Base-by-base conservation (phyloP, 169 alveolate species). In the Cryptosporidium felis region DNA sequence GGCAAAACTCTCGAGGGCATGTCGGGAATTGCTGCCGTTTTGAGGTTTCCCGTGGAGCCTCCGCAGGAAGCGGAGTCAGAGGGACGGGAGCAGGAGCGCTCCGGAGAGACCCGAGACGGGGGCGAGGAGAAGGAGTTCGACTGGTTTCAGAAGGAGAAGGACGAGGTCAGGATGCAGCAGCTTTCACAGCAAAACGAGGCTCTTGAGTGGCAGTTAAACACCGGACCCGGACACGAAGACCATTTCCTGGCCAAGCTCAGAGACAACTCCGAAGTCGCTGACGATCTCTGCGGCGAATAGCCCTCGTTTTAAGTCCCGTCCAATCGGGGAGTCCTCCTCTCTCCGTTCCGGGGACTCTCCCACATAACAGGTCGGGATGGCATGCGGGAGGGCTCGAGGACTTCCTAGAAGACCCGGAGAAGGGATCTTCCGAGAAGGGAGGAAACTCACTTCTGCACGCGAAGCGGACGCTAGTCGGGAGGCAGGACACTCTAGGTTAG, bases 11-110 rank as follows among this genome's bases (percentile, higher is more conserved):
- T 74, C 10, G 74, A 74, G 14, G 56, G 56, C 6, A 18, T 74
- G 49, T 51, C 85, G 10, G 85, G 85, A n/a, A 74, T 74, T 32
- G 85, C 85, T 16, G 85, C 85, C 2, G 56, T 74, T 1, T 56
- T 74, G 14, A 30, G 85, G 16, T 74, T 74, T 23, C 74, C 85
- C 5, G 38, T 61, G 12, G 49, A 40, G 0, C 58, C 34, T 40
- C 23, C 23, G 10, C 59, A 32, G 3, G 67, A 53, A 1, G n/a
- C n/a, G n/a, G n/a, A n/a, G n/a, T n/a, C n/a, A n/a, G n/a, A n/a
- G n/a, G n/a, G n/a, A n/a, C n/a, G n/a, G n/a, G n/a, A n/a, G n/a
- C n/a, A n/a, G n/a, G 0, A 44, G 51, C 12, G 0, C n/a, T 44
- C 0, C 63, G 30, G 63, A 56, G 40, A 56, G 5, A 6, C 0